phyloP scores from a whole-genome alignment of 2,329 filamentous ascomycete genomes.

The Aspergillus piperis region DNA sequence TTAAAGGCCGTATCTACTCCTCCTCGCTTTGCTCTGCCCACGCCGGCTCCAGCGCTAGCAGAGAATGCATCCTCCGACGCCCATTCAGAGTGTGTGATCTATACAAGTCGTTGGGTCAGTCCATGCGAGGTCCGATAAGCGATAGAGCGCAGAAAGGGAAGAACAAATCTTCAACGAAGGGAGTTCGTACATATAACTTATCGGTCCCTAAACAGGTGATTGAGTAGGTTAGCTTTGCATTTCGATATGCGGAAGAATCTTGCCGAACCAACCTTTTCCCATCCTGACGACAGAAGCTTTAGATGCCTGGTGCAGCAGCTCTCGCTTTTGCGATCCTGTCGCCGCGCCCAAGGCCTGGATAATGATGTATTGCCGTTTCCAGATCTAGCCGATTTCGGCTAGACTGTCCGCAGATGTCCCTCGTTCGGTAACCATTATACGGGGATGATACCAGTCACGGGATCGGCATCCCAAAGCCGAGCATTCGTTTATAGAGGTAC shows the following conservation, averaged over 20 bases:
- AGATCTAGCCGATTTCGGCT: slow-evolving; percentile 5
- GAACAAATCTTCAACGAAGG: not conserved
- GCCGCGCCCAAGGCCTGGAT: slow-evolving; percentile 3
- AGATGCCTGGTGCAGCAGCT: not conserved
- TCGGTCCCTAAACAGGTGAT: slow-evolving; percentile 46
- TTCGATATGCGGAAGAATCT: not conserved
- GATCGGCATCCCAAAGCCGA: not conserved
- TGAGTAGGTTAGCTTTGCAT: not conserved
- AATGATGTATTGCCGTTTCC: slow-evolving; percentile 21
- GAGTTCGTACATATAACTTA: slow-evolving; percentile 49
- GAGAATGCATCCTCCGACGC: slow-evolving; percentile 85
- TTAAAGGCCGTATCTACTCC: slow-evolving; percentile 69
- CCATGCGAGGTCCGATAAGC: slow-evolving; percentile 18
- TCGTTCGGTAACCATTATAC: not conserved
- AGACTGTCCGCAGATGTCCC: not conserved
- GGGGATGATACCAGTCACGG: not conserved
- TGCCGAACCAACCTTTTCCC: slow-evolving; percentile 30
- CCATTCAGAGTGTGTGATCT: slow-evolving; percentile 98
- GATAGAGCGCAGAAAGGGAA: not conserved
- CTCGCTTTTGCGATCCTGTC: not conserved
- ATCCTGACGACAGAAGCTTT: slow-evolving; percentile 17
- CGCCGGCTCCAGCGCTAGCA: slow-evolving; percentile 72
- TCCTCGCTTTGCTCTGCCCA: slow-evolving; percentile 55
- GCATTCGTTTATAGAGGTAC: too few relatives aligned
- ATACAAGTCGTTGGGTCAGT: slow-evolving; percentile 18